Base-by-base conservation (phyloP, 164 flowering plant species). In the Stephania cephalantha region DNA sequence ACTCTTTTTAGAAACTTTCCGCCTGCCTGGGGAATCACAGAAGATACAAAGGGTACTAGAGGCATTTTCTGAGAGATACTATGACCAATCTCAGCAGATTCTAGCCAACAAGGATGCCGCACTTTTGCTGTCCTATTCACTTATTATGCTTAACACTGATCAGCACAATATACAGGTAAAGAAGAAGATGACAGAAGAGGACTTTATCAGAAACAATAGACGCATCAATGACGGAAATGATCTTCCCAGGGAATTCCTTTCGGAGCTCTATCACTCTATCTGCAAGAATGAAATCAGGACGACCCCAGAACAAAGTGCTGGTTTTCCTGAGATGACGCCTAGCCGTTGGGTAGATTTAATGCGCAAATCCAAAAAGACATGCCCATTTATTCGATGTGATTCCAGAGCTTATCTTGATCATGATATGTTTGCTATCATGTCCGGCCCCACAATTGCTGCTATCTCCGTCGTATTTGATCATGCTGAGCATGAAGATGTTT, bases 101-200 rank as follows among this genome's bases (percentile, higher is more conserved):
- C 76, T 83, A 12, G 83, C 79, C 42, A 79, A 79, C 78, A 85
- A 85, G 74, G 87, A 85, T 72, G 87, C 86, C 73, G 86, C 85
- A 68, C 79, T 85, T 46, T 12, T 85, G 25, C 64, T 85, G 69
- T 85, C 85, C 9, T 85, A 83, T 63, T 85, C 87, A 18, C 63
- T 85, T n/a, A 85, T 85, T 35, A 10, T 85, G 85, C 86, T 85
- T 12, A 85, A 85, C 76, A 85, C 87, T 4, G 87, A 85, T 80
- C 86, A 77, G 61, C 87, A 83, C 77, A 83, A 83, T 69, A 79
- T 76, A 15, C 87, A 83, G 77, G 87, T 85, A 29, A 85, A 85
- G 78, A 85, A 79, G 79, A 85, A 85, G 77, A 85, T 85, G 87
- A 82, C 85, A 4, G 87, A 85, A 79, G 87, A 85, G 64, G 87